Conservation (phyloP, 2,329 filamentous ascomycete genomes). For the Fusarium compactum region DNA sequence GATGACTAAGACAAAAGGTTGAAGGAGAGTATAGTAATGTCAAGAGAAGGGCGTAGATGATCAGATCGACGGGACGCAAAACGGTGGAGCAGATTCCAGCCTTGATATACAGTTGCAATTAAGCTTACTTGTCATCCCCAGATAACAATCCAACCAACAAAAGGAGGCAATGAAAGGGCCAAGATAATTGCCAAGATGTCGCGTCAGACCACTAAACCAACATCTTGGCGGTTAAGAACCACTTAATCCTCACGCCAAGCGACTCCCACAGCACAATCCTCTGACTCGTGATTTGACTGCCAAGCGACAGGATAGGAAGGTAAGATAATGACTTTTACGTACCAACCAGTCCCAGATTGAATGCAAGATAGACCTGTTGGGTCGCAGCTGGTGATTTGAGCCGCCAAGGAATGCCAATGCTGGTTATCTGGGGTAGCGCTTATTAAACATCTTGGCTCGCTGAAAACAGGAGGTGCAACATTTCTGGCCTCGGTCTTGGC, state of each 20-base stretch:
- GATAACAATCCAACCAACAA: not conserved
- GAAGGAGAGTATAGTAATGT: not conserved
- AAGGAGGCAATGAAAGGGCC: not conserved
- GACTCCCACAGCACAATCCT: not conserved
- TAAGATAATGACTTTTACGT: not conserved
- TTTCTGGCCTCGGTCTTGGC: not conserved
- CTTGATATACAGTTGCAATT: slow-evolving; percentile 16
- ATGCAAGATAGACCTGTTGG: no score
- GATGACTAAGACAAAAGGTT: not conserved
- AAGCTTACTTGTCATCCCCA: not conserved
- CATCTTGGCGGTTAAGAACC: slow-evolving; percentile 26
- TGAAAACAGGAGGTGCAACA: not conserved
- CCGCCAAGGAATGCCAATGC: slow-evolving; percentile 3
- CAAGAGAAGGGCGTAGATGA: not conserved
- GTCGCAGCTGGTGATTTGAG: not conserved
- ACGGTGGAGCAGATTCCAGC: slow-evolving; percentile 3
- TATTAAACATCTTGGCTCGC: not conserved
- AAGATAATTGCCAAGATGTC: slow-evolving; percentile 24
- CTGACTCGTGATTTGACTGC: slow-evolving; percentile 32
- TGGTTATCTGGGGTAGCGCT: slow-evolving; percentile 3
- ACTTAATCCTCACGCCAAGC: slow-evolving; percentile 37
- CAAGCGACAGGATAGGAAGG: slow-evolving; percentile 38
- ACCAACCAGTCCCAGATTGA: not conserved
- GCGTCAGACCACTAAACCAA: slow-evolving; percentile 3
- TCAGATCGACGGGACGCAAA: not conserved